These are phyloP conservation scores for Penicillium occitanis DNA, from an alignment of 2,329 filamentous ascomycete genomes.

Conservation along the genomic window DNA sequence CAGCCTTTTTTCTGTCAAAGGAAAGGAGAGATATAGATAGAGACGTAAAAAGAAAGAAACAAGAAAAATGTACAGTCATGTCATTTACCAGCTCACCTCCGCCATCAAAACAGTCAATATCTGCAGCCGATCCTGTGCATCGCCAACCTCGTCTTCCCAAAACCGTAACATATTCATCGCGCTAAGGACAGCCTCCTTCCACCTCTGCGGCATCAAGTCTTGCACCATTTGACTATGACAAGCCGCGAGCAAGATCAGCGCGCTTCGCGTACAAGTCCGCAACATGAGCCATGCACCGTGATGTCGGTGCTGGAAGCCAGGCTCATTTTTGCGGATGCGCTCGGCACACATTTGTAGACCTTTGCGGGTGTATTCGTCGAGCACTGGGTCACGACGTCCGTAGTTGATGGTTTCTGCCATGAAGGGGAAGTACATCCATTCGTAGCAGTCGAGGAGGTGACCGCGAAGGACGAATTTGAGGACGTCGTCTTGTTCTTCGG, in stretches of 20 bases:
- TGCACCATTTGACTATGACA: conserved; percentile 22
- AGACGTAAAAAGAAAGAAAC: background rate
- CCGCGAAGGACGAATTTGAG: conserved; percentile 38
- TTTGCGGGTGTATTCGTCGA: conserved; percentile 31
- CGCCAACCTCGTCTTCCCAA: conserved; percentile 30
- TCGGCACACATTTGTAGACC: conserved; percentile 34
- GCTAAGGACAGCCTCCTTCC: conserved; percentile 28
- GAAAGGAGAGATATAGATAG: background rate
- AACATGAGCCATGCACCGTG: conserved; percentile 39
- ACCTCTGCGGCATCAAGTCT: conserved; percentile 28
- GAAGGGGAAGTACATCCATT: conserved; percentile 42
- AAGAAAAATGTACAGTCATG: background rate
- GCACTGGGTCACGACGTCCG: conserved; percentile 23
- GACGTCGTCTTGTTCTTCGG: conserved; percentile 31
- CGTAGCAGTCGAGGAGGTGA: conserved; percentile 39
- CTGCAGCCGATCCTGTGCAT: conserved; percentile 29
- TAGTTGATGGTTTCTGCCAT: conserved; percentile 33
- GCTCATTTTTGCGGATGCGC: conserved; percentile 36
- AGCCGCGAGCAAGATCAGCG: conserved; percentile 31
- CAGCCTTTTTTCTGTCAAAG: background rate
- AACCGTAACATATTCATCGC: conserved; percentile 31
- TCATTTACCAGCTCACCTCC: conserved; percentile 19
- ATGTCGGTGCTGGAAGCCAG: conserved; percentile 35
- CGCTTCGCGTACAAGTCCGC: conserved; percentile 34
- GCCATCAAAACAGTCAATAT: conserved; percentile 25